Conservation (phyloP, 1,139 yeast species). For the Yamadazyma sp. region DNA sequence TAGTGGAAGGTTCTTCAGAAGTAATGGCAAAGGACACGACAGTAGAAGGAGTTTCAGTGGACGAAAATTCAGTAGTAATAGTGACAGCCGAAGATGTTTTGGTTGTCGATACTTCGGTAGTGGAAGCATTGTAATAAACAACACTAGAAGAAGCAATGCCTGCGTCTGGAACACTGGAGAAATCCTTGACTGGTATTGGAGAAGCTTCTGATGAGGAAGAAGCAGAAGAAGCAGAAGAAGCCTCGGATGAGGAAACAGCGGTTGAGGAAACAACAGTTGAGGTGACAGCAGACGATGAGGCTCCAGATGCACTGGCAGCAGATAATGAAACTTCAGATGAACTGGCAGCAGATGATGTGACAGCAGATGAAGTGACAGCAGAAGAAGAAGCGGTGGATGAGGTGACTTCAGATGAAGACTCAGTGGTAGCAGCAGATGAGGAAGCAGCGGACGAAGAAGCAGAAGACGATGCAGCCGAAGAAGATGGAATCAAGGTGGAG, state of each 20-base stretch:
- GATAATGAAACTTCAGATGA: constrained; percentile 9
- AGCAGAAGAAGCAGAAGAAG: constrained; percentile 5
- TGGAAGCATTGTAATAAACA: background rate
- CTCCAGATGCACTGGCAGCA: constrained; percentile 6
- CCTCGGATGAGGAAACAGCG: constrained; percentile 5
- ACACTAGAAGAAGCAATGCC: background rate
- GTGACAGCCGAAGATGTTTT: constrained; percentile 4
- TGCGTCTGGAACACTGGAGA: constrained; percentile 1
- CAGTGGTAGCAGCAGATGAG: constrained; percentile 1
- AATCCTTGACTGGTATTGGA: background rate
- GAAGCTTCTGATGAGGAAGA: background rate
- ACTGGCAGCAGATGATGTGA: constrained; percentile 5
- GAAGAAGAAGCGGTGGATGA: constrained; percentile 6
- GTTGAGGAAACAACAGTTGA: constrained; percentile 7
- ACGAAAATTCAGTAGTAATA: too few species aligned
- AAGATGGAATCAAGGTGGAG: constrained; percentile 8
- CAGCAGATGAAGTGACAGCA: constrained; percentile 8
- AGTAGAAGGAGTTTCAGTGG: too few species aligned
- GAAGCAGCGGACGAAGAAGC: constrained; percentile 6
- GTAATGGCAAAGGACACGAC: too few species aligned
- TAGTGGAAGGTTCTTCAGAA: constrained; percentile 4
- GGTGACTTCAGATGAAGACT: constrained; percentile 7
- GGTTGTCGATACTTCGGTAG: constrained; percentile 1
- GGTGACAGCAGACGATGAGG: constrained; percentile 6
- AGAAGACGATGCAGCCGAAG: constrained; percentile 11